A percentile compares a stretch with the other conserved stretches of the same genome.
Evolutionary conservation across 352 stramenopile species (phyloP).

Genomic region (Phytophthora ramorum): DNA sequence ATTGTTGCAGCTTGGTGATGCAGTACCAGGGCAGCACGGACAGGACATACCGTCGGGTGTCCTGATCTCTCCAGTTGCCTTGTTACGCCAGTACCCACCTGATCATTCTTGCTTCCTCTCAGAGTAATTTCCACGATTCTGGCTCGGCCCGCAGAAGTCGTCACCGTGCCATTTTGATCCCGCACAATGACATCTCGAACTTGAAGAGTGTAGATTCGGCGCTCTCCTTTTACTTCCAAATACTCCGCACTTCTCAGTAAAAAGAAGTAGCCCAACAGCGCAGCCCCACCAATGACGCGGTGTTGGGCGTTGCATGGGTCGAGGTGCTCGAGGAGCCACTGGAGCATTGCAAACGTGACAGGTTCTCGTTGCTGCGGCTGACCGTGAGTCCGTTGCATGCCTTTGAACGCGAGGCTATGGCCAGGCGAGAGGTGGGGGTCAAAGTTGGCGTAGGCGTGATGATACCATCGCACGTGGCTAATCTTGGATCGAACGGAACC

Average conservation of each 20-base stretch:
- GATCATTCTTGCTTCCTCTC: not conserved
- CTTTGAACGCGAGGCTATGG: not conserved
- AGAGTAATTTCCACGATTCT: not conserved
- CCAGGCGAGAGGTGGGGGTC: not conserved
- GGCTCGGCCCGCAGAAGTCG: not conserved
- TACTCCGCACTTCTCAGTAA: constrained; percentile 5
- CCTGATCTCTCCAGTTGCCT: not conserved
- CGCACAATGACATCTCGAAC: not conserved
- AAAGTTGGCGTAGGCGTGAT: not conserved
- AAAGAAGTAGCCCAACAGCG: constrained; percentile 16
- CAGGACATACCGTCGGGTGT: not conserved
- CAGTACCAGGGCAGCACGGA: not conserved
- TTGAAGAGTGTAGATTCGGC: not conserved
- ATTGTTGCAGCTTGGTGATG: no score
- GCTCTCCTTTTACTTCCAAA: not conserved
- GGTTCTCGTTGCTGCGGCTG: not conserved
- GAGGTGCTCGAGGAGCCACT: not conserved
- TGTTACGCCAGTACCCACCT: not conserved
- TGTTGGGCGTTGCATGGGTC: constrained; percentile 4
- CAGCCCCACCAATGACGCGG: constrained; percentile 19
- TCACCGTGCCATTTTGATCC: not conserved
- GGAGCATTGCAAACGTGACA: not conserved
- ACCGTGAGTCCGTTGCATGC: not conserved
- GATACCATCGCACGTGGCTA: constrained; percentile 18
- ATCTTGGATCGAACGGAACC: constrained; percentile 12